These are phyloP conservation scores for Metschnikowia baotianmanensis DNA, from an alignment of 805 yeast genomes.

Conservation along the genomic window DNA sequence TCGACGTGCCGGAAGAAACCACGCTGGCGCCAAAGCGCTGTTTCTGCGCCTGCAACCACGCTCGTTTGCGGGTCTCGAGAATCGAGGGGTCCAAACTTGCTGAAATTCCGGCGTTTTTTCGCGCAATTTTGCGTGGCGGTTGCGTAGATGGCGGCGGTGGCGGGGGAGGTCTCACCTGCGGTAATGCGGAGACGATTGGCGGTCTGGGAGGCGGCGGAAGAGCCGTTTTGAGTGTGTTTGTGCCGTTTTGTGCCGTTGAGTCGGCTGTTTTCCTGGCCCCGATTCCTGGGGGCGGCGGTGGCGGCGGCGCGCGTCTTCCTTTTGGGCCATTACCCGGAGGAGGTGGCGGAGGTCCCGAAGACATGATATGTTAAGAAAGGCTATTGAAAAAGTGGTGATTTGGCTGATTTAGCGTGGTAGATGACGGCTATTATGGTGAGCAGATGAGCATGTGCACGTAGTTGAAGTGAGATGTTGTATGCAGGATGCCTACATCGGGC, in stretches of 20 bases:
- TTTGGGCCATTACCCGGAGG: not conserved
- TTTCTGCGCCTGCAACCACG: slow-evolving; percentile 68
- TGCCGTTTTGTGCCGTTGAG: not conserved
- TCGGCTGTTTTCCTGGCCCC: not conserved
- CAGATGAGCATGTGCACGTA: too few species aligned
- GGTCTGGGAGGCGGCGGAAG: slow-evolving; percentile 21
- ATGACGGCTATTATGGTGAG: too few species aligned
- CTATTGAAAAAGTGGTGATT: not conserved
- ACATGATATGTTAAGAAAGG: too few species aligned
- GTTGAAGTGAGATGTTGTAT: too few species aligned
- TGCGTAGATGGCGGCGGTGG: slow-evolving; percentile 27
- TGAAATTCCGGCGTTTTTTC: not conserved
- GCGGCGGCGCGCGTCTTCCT: slow-evolving; percentile 12
- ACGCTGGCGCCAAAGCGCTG: slow-evolving; percentile 39
- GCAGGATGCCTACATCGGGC: too few species aligned
- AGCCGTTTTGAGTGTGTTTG: not conserved
- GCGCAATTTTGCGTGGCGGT: slow-evolving; percentile 15
- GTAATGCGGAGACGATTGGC: not conserved
- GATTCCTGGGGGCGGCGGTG: slow-evolving; percentile 10
- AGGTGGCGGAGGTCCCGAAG: slow-evolving; percentile 12
- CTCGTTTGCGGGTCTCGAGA: slow-evolving; percentile 45
- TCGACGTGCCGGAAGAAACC: slow-evolving; percentile 7
- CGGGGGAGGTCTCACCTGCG: slow-evolving; percentile 26
- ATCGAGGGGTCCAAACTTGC: slow-evolving; percentile 16
- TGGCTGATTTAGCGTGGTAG: not conserved